Base-by-base conservation (phyloP, 2,329 filamentous ascomycete species). In the Diaporthe ampelina region DNA sequence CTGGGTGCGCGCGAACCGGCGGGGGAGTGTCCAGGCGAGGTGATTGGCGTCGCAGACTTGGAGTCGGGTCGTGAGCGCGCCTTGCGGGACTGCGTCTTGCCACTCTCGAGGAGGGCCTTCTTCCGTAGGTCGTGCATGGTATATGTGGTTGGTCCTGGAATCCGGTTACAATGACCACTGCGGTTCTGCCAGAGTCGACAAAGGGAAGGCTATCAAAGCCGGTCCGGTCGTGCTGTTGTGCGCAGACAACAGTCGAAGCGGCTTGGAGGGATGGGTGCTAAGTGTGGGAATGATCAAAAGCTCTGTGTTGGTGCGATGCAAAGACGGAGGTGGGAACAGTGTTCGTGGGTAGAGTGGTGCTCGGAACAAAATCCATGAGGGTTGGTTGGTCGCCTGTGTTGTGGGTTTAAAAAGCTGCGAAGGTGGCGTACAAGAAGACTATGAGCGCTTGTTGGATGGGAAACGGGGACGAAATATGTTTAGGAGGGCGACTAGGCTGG, bases 31-130 rank as follows among this genome's bases (percentile, higher is more conserved):
- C 86, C 85, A 57, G 91, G 90, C 21, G 91, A 93, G 43, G 85
- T 86, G 73, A 87, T 86, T 45, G 89, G 88, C 1, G 92, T 92
- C 74, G 86, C 88, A 40, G 88, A 86, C n/a, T 88, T 87, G 19
- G 70, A 88, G 75, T 88, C 88, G 56, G 87, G 86, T 75, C 87
- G 86, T 29, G 89, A 88, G 75, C 87, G 88, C 29, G 92, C 91
- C 82, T 94, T 94, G 79, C 88, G 89, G 61, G 93, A 94, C 45
- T 91, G 84, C 21, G 92, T 95, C 85, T 95, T 95, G 81, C 90
- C 89, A 84, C 90, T 91, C 83, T 93, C 91, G 76, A 88, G 85
- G 74, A 94, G 89, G 68, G 91, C 92, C 82, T 93, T 92, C 80
- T 93, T 92, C 78, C 91, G 87, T 72, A 90, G 85, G 79, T 93